These are phyloP conservation scores for Pseudogymnoascus sp. DNA, from an alignment of 2,329 filamentous ascomycete species.

Conservation along the genomic window DNA sequence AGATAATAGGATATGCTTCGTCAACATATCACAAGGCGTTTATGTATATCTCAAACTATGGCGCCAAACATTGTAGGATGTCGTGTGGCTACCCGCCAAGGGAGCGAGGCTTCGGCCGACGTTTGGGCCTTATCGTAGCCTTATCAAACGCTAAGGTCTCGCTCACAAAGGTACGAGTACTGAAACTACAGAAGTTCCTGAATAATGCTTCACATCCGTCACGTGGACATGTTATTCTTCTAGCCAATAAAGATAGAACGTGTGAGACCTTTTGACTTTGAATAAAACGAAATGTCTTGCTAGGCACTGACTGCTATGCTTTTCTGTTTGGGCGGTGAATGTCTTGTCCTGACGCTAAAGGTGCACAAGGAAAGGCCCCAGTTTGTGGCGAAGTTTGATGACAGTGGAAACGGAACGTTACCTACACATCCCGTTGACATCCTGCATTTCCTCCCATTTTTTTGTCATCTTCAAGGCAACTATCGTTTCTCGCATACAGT, in stretches of 20 bases:
- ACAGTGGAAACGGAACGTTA: constrained; percentile 9
- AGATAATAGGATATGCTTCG: background rate
- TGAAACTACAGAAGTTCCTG: background rate
- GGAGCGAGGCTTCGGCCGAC: background rate
- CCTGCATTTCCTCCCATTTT: background rate
- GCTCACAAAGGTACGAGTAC: background rate
- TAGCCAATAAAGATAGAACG: background rate
- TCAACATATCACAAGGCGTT: background rate
- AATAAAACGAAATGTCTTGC: constrained; percentile 8
- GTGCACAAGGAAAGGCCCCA: background rate
- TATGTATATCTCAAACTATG: constrained; percentile 4
- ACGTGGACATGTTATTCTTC: background rate
- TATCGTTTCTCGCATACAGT: background rate
- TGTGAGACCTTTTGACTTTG: background rate
- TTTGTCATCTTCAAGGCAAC: constrained; percentile 2
- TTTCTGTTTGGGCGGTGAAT: background rate
- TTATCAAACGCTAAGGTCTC: constrained; percentile 2
- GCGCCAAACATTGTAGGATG: background rate
- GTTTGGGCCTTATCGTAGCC: constrained; percentile 12
- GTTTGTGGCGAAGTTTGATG: constrained; percentile 5
- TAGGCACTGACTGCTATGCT: background rate
- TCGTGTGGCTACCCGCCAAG: constrained; percentile 9
- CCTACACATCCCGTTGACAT: background rate
- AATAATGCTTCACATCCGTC: background rate
- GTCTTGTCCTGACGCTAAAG: background rate